Conservation (phyloP, 192 early-diverging fungal genomes). For the Backusella parvicylindrica region DNA sequence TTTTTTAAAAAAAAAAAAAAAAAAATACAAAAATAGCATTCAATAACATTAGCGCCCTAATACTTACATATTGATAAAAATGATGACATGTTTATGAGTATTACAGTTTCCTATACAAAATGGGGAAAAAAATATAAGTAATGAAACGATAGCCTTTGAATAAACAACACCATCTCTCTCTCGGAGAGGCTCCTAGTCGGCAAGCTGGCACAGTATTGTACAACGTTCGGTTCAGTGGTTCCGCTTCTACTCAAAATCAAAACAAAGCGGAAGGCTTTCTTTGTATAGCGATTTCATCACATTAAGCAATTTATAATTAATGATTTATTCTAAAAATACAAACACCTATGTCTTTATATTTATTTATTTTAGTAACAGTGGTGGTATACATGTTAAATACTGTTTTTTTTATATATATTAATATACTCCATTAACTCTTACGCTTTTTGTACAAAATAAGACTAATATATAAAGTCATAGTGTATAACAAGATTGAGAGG, state of each 20-base stretch:
- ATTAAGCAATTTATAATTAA: slow-evolving; percentile 4
- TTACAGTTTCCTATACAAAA: background rate
- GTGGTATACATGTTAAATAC: background rate
- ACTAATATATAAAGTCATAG: background rate
- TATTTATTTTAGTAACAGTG: background rate
- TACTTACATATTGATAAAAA: background rate
- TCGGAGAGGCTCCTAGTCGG: background rate
- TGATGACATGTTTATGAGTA: background rate
- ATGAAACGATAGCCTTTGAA: background rate
- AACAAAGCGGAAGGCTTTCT: background rate
- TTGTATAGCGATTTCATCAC: background rate
- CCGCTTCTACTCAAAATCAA: background rate
- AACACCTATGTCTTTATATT: background rate
- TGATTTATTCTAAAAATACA: slow-evolving; percentile 1
- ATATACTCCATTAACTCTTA: background rate
- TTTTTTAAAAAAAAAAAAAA: background rate
- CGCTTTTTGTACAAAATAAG: background rate
- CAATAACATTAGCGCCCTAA: background rate
- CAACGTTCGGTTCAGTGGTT: background rate
- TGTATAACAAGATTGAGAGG: background rate
- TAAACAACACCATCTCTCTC: background rate
- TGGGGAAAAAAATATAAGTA: background rate
- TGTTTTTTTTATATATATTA: background rate
- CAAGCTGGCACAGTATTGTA: background rate
- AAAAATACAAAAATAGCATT: background rate